Evolutionary conservation across 2,329 filamentous ascomycete species (phyloP), one percentile per base, ranked within the genome.

Genomic region (Alternaria rosae): DNA sequence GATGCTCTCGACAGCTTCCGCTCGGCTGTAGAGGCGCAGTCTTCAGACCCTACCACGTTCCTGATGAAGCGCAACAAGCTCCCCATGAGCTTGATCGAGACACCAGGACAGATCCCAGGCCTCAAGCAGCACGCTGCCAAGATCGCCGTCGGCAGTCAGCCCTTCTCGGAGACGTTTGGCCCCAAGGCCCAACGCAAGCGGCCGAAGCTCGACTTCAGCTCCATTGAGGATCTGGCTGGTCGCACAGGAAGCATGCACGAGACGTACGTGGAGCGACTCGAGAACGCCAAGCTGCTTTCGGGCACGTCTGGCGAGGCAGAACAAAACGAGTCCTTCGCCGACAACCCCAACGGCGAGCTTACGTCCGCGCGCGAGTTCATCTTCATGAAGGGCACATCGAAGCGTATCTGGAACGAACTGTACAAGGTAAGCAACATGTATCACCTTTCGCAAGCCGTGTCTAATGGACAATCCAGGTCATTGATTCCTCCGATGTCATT

Each of bases 1-100:
- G 92, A 97, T 78, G 92, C 93, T 4, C 85, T 98, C 66, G 88
- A 87, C 45, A 89, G 92, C 2, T 99, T 99, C 82, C 89, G 95
- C 65, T 91, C 94, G 62, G 95, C 95, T 25, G 94, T 99, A 81
- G 92, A 92, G 43, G 93, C 97, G 80, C 92, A 94, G 80, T 90
- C 92, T 54, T 89, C 90, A 17, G 93, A 99, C 76, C 95, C 95
- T 0, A 97, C 97, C 80, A 91, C 92, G 63, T 95, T 97, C 63
- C 87, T 98, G n/a, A 85, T 99, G 67, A 97, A 97, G 84, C 91
- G 92, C 70, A 98, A 98, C 82, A 98, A 98, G 84, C 86, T 99
- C 51, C 95, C 95, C 42, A 94, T 99, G 93, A 94, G 89, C 70
- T 83, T 99, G 78, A 97, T 99, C 76, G 87, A 89, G 64, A 94